phyloP scores from a whole-genome alignment of 2,329 filamentous ascomycete species.

The Penicillium glabrum region DNA sequence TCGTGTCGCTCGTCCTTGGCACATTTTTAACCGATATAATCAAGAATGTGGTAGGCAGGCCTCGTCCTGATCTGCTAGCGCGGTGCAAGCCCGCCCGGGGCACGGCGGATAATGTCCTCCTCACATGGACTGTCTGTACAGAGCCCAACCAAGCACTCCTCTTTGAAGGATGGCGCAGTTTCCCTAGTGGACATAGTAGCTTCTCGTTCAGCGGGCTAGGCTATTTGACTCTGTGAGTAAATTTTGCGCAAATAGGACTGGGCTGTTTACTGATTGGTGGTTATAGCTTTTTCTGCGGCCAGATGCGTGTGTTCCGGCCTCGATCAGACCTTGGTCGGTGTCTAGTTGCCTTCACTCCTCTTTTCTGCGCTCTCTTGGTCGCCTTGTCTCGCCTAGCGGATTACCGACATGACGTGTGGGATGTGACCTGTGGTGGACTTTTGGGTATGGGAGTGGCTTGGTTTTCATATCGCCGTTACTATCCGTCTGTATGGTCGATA shows the following conservation, averaged over 20 bases:
- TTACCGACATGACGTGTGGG: constrained; percentile 64
- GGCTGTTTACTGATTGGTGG: background rate
- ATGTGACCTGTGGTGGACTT: constrained; percentile 57
- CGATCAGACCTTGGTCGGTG: constrained; percentile 57
- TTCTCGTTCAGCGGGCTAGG: constrained; percentile 63
- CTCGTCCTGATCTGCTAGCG: constrained; percentile 83
- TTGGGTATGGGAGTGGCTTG: constrained; percentile 57
- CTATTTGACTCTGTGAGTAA: constrained; percentile 52
- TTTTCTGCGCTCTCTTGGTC: constrained; percentile 59
- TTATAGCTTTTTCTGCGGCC: constrained; percentile 48
- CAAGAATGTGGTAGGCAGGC: constrained; percentile 83
- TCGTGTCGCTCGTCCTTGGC: constrained; percentile 73
- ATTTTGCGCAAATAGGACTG: background rate
- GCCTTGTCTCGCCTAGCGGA: constrained; percentile 63
- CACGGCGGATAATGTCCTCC: constrained; percentile 55
- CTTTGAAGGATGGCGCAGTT: constrained; percentile 66
- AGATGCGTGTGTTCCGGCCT: constrained; percentile 60
- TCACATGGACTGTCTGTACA: constrained; percentile 49
- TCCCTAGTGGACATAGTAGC: constrained; percentile 63
- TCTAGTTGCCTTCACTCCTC: constrained; percentile 55
- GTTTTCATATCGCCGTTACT: constrained; percentile 62
- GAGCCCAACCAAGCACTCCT: constrained; percentile 56
- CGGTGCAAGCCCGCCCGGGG: constrained; percentile 72
- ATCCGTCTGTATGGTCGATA: constrained; percentile 52
- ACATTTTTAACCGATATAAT: constrained; percentile 84